Base-by-base conservation (phyloP, 306 rosid genomes). In the Quillaja saponaria region DNA sequence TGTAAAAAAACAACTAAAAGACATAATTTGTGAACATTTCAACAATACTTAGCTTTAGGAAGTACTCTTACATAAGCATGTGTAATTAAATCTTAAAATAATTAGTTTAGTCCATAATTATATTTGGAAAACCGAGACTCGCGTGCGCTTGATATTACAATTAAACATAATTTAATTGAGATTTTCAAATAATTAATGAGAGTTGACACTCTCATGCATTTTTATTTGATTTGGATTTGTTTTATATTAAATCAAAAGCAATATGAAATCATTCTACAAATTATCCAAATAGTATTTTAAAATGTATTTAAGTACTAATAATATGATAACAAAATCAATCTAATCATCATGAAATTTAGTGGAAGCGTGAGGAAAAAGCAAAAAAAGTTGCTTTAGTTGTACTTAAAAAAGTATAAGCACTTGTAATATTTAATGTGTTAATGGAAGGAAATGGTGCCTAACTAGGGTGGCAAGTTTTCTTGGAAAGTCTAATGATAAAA, bases 341-440 rank as follows among this genome's bases (percentile, higher is more conserved):
- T 58, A 75, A 82, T 77, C 90, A 83, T 81, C 74, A 58, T 67
- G 62, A 55, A 76, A 75, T 47, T 73, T 45, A 81, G 90, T 86
- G 94, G 85, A 78, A 56, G 51, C 69, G 13, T 37, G 62, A 68
- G 58, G 46, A 46, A 48, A 54, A 57, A 48, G 53, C 35, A 52
- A 69, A 79, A 67, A 54, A 62, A 38, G 21, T 77, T 55, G 34
- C 86, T 73, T 67, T 64, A 53, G 71, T 80, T 80, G 63, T 78
- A 71, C 75, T 68, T 71, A 56, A 71, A 71, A 46, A 68, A 60
- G 60, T 39, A 50, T 44, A 58, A 68, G 73, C 76, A 78, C 77
- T 78, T 72, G 40, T 69, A 49, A 61, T 50, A 21, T 66, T 68
- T 69, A 65, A 55, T 50, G 13, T 53, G 45, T 35, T 10, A 17